Percentiles rank a stretch among this genome's conserved stretches.
phyloP scores from a whole-genome alignment of 2,329 filamentous ascomycete genomes.

The Trichocomaceae sp. region DNA sequence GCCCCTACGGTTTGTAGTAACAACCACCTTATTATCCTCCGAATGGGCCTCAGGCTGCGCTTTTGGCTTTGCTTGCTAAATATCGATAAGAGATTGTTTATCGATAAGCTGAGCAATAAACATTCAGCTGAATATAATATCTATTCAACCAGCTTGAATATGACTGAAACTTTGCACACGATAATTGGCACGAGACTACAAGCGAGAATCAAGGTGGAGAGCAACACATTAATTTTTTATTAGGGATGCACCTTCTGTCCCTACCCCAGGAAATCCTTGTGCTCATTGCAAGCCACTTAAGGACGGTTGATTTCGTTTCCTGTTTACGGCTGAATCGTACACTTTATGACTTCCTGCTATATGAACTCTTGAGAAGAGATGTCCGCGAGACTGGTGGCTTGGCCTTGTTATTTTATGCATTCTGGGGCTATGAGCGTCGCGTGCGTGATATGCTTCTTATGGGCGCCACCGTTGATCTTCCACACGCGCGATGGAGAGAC shows the following conservation, averaged over 20 bases:
- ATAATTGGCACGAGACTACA: too few relatives aligned
- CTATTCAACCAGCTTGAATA: too few relatives aligned
- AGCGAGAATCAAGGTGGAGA: too few relatives aligned
- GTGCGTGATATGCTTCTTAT: not conserved
- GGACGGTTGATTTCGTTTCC: not conserved
- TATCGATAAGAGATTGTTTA: too few relatives aligned
- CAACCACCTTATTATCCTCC: too few relatives aligned
- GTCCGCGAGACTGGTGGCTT: not conserved
- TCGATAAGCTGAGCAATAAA: too few relatives aligned
- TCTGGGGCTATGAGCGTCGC: not conserved
- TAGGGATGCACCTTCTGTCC: not conserved
- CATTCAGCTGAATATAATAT: too few relatives aligned
- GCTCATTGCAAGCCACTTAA: not conserved
- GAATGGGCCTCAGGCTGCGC: too few relatives aligned
- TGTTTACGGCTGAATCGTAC: not conserved
- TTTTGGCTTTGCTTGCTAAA: too few relatives aligned
- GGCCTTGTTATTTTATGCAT: not conserved
- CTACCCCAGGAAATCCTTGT: not conserved
- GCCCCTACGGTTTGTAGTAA: too few relatives aligned
- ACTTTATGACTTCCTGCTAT: not conserved
- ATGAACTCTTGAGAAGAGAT: not conserved
- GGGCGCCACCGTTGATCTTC: not conserved
- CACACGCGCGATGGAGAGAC: not conserved
- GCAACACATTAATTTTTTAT: too few relatives aligned
- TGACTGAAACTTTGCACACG: too few relatives aligned